Conservation (phyloP, 192 early-diverging fungal species). For the Coemansia pectinata region DNA sequence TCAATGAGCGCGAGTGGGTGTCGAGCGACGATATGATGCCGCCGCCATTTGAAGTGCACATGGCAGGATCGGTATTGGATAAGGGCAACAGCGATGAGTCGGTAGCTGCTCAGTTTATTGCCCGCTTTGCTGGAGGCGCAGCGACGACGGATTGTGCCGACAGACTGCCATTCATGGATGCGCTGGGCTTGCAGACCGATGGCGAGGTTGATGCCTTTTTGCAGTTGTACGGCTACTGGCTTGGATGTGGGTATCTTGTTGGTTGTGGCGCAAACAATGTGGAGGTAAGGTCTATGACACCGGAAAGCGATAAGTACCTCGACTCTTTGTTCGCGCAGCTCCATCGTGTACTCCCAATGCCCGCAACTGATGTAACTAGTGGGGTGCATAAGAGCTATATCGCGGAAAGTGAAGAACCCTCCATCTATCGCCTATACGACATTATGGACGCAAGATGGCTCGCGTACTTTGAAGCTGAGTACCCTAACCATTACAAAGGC, state of each 20-base stretch:
- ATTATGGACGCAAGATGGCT: background rate
- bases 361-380: slow-evolving; percentile 8
- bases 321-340: slow-evolving; percentile 12
- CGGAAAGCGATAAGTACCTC: slow-evolving; percentile 10
- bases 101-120: slow-evolving; percentile 23
- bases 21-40: background rate
- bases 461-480: background rate
- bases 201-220: slow-evolving; percentile 24
- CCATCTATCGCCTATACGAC: background rate
- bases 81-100: background rate
- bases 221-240: slow-evolving; percentile 44
- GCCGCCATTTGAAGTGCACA: slow-evolving; percentile 23
- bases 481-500: background rate
- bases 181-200: slow-evolving; percentile 22
- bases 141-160: background rate
- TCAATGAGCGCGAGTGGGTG: background rate
- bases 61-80: slow-evolving; percentile 17
- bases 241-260: slow-evolving; percentile 1
- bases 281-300: background rate
- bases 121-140: slow-evolving; percentile 18
- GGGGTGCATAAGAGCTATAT: background rate
- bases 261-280: background rate
- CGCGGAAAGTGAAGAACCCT: background rate
- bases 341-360: background rate
- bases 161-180: slow-evolving; percentile 12